Evolutionary conservation across 441 rosid genomes (phyloP).

Genomic region (Cnidoscolus chayamansa): DNA sequence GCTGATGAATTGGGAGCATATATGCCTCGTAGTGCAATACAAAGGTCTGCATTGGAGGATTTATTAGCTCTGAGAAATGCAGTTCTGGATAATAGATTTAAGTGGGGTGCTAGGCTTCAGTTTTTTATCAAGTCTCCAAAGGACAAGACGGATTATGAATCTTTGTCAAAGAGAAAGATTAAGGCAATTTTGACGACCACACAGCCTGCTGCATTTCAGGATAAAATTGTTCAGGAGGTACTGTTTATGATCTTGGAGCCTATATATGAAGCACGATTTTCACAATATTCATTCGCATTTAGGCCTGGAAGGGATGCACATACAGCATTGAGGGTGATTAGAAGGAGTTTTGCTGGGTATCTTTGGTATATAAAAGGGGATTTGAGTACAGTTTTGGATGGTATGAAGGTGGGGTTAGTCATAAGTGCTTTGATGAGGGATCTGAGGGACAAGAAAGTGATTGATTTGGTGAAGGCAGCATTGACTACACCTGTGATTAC

Average conservation of each 20-base stretch:
- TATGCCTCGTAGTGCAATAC: constrained; percentile 75
- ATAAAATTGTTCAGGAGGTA: constrained; percentile 89
- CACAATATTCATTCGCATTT: constrained; percentile 83
- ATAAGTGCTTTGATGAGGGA: constrained; percentile 85
- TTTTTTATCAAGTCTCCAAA: constrained; percentile 80
- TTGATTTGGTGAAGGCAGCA: constrained; percentile 77
- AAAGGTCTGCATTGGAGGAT: constrained; percentile 77
- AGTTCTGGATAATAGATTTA: constrained; percentile 86
- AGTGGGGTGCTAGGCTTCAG: constrained; percentile 90
- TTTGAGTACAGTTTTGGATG: constrained; percentile 84
- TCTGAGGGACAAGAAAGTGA: constrained; percentile 86
- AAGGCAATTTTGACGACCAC: constrained; percentile 81
- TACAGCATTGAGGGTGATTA: constrained; percentile 74
- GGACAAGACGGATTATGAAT: constrained; percentile 77
- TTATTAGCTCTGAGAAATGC: constrained; percentile 74
- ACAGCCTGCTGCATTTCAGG: constrained; percentile 84
- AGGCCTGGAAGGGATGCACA: constrained; percentile 91
- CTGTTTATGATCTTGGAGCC: constrained; percentile 85
- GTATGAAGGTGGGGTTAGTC: constrained; percentile 80
- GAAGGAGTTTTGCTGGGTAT: constrained; percentile 85
- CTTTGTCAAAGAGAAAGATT: constrained; percentile 88
- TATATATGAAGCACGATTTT: constrained; percentile 74
- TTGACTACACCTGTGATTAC: constrained; percentile 79
- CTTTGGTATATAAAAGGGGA: constrained; percentile 90
- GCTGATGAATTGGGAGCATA: constrained; percentile 81